Conservation (phyloP, 176 grass and related monocot species). For the Chloris gayana region DNA sequence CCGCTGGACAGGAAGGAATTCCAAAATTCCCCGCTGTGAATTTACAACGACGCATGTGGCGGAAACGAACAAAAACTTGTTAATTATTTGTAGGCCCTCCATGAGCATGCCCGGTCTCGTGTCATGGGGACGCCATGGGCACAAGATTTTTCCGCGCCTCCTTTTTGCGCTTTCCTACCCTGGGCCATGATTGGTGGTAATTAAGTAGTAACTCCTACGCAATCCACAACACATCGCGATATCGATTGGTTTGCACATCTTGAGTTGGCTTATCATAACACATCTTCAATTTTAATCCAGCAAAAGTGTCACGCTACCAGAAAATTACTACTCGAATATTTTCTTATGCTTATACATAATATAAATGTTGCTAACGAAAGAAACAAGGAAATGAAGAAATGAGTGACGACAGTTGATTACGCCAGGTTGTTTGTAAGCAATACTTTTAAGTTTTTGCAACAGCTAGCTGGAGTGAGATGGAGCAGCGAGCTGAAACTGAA, state of each 20-base stretch:
- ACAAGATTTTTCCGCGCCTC: neutral
- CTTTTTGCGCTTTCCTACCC: neutral
- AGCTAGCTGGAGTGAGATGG: neutral
- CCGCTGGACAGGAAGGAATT: neutral
- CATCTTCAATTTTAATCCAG: neutral
- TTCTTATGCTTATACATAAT: neutral
- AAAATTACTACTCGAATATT: neutral
- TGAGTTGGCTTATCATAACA: constrained; percentile 8
- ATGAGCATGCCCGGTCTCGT: neutral
- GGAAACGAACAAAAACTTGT: constrained; percentile 21
- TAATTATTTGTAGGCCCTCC: constrained; percentile 41
- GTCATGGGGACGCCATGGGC: neutral
- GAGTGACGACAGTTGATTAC: neutral
- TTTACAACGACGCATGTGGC: constrained; percentile 7
- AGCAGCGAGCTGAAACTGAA: neutral
- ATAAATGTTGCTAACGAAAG: neutral
- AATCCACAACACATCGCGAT: neutral
- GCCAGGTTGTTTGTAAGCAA: too few species aligned
- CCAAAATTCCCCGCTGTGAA: neutral
- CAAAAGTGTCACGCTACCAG: neutral
- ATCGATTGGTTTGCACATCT: constrained; percentile 1
- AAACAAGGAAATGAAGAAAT: neutral
- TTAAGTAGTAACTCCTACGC: neutral
- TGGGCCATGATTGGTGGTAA: constrained; percentile 26
- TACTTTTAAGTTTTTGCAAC: too few species aligned